phyloP scores from a whole-genome alignment of 2,329 filamentous ascomycete genomes.

The Madurella mycetomatis region DNA sequence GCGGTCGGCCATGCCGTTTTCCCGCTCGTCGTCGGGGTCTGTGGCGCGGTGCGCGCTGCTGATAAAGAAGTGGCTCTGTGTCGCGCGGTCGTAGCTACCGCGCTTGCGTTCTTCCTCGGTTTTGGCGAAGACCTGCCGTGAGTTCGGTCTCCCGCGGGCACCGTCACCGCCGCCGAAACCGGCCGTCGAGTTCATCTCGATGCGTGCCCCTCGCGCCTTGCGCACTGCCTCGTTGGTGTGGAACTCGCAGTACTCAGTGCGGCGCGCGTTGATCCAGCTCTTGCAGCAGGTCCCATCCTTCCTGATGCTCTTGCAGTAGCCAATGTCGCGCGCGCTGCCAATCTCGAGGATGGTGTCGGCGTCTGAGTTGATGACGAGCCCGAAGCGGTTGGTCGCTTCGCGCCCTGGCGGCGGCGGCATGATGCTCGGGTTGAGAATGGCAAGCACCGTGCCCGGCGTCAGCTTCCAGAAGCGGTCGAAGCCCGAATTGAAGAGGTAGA shows the following conservation, averaged over 20 bases:
- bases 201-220: slow-evolving; percentile 60
- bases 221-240: slow-evolving; percentile 79
- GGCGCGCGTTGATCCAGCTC: slow-evolving; percentile 80
- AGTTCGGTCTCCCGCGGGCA: slow-evolving; percentile 6
- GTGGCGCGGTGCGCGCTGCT: slow-evolving; percentile 29
- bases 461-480: slow-evolving; percentile 94
- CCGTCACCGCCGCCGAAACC: slow-evolving; percentile 43
- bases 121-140: slow-evolving; percentile 14
- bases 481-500: slow-evolving; percentile 87
- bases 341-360: slow-evolving; percentile 89
- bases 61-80: slow-evolving; percentile 55
- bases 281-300: slow-evolving; percentile 79
- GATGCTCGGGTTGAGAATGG: slow-evolving; percentile 84
- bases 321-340: slow-evolving; percentile 77
- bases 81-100: slow-evolving; percentile 53
- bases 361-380: slow-evolving; percentile 76
- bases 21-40: slow-evolving; percentile 51
- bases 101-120: slow-evolving; percentile 40
- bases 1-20: slow-evolving; percentile 52
- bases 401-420: slow-evolving; percentile 78
- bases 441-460: slow-evolving; percentile 84
- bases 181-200: slow-evolving; percentile 71
- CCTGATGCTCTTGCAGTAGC: slow-evolving; percentile 79
- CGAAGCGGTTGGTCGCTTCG: slow-evolving; percentile 77
- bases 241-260: slow-evolving; percentile 88